Base-by-base conservation (phyloP, 768 basidiomycete genomes). In the Hydnomerulius pinastri region DNA sequence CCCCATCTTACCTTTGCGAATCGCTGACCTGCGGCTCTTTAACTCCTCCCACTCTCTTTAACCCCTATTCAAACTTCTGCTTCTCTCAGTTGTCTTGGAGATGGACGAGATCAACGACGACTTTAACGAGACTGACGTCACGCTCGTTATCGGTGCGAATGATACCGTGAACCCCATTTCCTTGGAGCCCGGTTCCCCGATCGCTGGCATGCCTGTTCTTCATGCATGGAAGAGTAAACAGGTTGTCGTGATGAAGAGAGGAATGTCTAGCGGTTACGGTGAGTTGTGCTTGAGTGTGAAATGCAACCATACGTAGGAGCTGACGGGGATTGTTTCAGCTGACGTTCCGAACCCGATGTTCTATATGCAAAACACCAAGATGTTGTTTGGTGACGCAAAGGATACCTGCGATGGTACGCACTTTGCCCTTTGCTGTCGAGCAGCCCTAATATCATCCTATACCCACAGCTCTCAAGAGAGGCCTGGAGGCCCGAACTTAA, bases 81-180 rank as follows among this genome's bases (percentile, higher is more conserved):
- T 9, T 28, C 38, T 17, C 6, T 23, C 58, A 92, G 91, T 93
- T 56, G 90, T 93, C 33, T 74, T 89, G 51, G 92, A 94, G 71
- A 92, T 94, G 92, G 92, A 94, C 53, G 92, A 94, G 70, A 93
- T 94, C 73, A 93, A 94, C 63, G 90, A 93, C 33, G 92, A 94
- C 64, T 94, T 94, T 68, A 74, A 77, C 45, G 89, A 90, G 29
- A 94, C 92, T 0, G 92, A 94, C 62, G 80, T 94, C n/a, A 89
- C 87, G 6, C 80, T 94, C 17, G 92, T 93, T 55, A 93, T 93
- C 55, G 92, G 92, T 20, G 92, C 92, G 17, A 94, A 94, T 60
- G 92, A 94, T 63, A 94, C 92, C 2, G 92, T 94, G 44, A 94
- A 94, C 63, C 91, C 92, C 12, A 92, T 93, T 55, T 88, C 90